Evolutionary conservation across 345 rosid genomes (phyloP).

Genomic region (Linum trigynum): DNA sequence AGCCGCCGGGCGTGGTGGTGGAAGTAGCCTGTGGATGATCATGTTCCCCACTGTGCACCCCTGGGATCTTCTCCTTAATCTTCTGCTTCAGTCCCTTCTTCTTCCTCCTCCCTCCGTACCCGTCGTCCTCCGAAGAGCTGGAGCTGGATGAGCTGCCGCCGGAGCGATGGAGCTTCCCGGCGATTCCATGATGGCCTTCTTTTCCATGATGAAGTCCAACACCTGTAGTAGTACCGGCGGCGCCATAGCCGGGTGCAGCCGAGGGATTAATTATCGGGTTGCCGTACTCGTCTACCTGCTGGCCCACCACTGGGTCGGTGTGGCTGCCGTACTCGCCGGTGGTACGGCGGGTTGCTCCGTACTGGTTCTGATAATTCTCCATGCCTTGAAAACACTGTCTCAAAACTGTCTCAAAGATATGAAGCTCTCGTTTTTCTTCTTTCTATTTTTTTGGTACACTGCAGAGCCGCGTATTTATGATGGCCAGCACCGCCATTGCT

Average conservation of each 20-base stretch:
- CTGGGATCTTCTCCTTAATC: background rate
- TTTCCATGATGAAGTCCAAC: background rate
- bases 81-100: background rate
- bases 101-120: conserved; percentile 1
- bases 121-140: background rate
- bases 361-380: background rate
- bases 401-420: no score
- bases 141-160: background rate
- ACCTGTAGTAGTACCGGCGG: background rate
- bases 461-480: no score
- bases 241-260: background rate
- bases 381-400: no score
- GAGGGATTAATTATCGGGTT: background rate
- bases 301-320: background rate
- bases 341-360: background rate
- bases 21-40: background rate
- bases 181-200: background rate
- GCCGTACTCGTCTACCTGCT: background rate
- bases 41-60: background rate
- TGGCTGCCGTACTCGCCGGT: background rate
- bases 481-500: no score
- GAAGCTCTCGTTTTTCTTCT: no score
- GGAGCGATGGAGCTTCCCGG: background rate
- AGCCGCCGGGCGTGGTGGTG: background rate
- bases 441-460: no score